These are phyloP conservation scores for Gonium pectorale DNA, from an alignment of 139 green algal genomes.

Conservation along the genomic window DNA sequence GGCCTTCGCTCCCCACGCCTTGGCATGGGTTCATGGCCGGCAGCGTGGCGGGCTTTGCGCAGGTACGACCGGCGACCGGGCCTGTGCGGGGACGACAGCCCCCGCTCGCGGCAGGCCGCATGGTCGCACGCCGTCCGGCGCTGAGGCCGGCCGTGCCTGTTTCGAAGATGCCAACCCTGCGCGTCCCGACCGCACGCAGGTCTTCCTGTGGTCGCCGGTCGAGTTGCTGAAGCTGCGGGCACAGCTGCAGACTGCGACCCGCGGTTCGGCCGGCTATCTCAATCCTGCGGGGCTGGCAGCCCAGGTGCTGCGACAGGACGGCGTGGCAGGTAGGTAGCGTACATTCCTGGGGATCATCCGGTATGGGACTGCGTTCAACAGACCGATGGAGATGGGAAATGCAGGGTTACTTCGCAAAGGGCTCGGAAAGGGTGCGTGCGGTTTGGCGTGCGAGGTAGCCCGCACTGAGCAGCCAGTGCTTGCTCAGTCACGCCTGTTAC, in stretches of 20 bases:
- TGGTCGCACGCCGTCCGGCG: no score
- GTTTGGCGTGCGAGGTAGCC: no score
- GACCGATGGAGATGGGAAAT: no score
- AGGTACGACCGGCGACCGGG: background rate
- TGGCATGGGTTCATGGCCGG: slow-evolving; percentile 55
- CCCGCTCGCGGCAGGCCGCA: no score
- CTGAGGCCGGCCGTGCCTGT: no score
- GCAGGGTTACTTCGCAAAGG: no score
- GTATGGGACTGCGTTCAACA: background rate
- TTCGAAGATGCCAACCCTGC: no score
- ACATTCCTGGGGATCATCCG: background rate
- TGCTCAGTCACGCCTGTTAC: no score
- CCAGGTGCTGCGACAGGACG: slow-evolving; percentile 60
- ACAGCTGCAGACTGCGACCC: slow-evolving; percentile 74
- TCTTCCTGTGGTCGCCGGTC: slow-evolving; percentile 61
- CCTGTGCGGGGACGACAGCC: no score
- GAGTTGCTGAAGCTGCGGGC: slow-evolving; percentile 84
- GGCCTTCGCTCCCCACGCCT: slow-evolving; percentile 19
- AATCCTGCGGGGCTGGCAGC: slow-evolving; percentile 59
- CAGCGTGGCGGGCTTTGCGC: slow-evolving; percentile 29
- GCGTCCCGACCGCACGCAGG: slow-evolving; percentile 19
- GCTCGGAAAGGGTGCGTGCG: no score
- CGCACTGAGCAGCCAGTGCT: no score
- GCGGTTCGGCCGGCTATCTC: slow-evolving; percentile 62
- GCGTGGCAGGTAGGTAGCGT: slow-evolving; percentile 65